Evolutionary conservation across 805 yeast genomes (phyloP).

Genomic region (Wickerhamomyces sydowiorum): DNA sequence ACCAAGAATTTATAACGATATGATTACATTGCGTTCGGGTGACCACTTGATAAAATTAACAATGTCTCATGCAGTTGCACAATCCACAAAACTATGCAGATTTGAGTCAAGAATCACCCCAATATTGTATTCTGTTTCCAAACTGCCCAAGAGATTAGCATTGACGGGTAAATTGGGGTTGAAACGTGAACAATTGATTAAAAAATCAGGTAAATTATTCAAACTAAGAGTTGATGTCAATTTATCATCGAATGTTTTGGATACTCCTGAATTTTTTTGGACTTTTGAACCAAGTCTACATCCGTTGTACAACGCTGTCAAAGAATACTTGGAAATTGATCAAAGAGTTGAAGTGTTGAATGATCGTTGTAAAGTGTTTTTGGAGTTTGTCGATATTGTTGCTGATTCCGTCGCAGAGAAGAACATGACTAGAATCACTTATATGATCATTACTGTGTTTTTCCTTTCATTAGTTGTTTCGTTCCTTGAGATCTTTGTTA

Average conservation of each 20-base stretch:
- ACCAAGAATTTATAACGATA: constrained; percentile 84
- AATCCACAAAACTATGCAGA: constrained; percentile 83
- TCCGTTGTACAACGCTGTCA: constrained; percentile 81
- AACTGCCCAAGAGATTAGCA: constrained; percentile 84
- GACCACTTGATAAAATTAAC: constrained; percentile 91
- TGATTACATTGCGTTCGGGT: constrained; percentile 84
- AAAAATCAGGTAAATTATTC: constrained; percentile 86
- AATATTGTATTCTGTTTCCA: constrained; percentile 77
- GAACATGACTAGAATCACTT: constrained; percentile 86
- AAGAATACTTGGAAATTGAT: constrained; percentile 92
- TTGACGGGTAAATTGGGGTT: constrained; percentile 84
- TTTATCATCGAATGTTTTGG: constrained; percentile 81
- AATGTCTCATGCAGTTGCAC: constrained; percentile 95
- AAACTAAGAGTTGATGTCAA: constrained; percentile 92
- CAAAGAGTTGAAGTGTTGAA: constrained; percentile 91
- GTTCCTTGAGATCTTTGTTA: constrained; percentile 56
- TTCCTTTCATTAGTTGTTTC: constrained; percentile 75
- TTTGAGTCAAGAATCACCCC: constrained; percentile 91
- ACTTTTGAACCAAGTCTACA: constrained; percentile 91
- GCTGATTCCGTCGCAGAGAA: constrained; percentile 93
- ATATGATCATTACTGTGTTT: constrained; percentile 82
- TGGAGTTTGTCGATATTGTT: constrained; percentile 88
- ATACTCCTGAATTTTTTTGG: constrained; percentile 97
- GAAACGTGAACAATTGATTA: constrained; percentile 75
- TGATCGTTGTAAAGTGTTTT: constrained; percentile 87